Conservation (phyloP, 2,329 filamentous ascomycete genomes). For the Byssothecium circinans region DNA sequence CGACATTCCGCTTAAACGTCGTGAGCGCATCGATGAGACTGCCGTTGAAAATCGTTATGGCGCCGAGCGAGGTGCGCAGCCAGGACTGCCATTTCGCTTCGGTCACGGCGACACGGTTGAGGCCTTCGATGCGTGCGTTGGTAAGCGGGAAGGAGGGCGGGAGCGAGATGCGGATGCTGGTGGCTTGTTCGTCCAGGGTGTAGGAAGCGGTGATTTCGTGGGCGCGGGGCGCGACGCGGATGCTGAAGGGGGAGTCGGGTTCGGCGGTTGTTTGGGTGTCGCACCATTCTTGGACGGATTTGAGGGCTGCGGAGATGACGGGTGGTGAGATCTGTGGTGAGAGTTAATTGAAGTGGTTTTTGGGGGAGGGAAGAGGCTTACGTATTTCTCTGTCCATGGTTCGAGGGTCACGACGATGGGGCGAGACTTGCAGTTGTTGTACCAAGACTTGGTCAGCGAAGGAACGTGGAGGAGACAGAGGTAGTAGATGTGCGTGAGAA, state of each 20-base stretch:
- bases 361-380: slow-evolving; percentile 9
- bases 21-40: slow-evolving; percentile 83
- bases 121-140: slow-evolving; percentile 71
- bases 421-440: slow-evolving; percentile 73
- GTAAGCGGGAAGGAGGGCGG: slow-evolving; percentile 83
- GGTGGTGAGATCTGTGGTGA: slow-evolving; percentile 64
- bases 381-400: slow-evolving; percentile 78
- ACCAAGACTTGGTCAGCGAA: slow-evolving; percentile 81
- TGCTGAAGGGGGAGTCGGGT: slow-evolving; percentile 54
- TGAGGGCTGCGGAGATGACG: slow-evolving; percentile 66
- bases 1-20: slow-evolving; percentile 84
- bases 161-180: slow-evolving; percentile 78
- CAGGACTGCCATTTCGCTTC: slow-evolving; percentile 93
- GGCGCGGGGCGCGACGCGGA: slow-evolving; percentile 72
- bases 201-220: slow-evolving; percentile 83
- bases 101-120: slow-evolving; percentile 82
- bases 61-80: slow-evolving; percentile 84
- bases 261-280: slow-evolving; percentile 44
- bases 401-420: slow-evolving; percentile 80
- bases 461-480: slow-evolving; percentile 75
- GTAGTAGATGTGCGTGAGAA: slow-evolving; percentile 85
- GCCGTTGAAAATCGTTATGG: slow-evolving; percentile 92
- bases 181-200: slow-evolving; percentile 82
- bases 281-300: slow-evolving; percentile 70
- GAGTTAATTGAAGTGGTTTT: not conserved